Base-by-base conservation (phyloP, 495 filamentous ascomycete genomes). In the Penicillium pancosmium region DNA sequence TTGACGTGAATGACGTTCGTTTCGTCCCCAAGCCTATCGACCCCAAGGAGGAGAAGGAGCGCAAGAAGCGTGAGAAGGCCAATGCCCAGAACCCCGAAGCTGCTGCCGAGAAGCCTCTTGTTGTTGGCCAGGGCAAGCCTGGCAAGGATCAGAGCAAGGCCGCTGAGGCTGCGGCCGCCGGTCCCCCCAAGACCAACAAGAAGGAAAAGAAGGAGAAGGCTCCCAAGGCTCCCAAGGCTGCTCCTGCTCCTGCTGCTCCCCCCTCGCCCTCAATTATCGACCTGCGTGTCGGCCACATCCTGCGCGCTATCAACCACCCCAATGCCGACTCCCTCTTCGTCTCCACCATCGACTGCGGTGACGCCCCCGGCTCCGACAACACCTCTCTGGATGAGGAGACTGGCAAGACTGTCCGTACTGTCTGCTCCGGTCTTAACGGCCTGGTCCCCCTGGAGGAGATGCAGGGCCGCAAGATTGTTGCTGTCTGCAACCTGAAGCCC, bases 291-390 rank as follows among this genome's bases (percentile, higher is more conserved):
- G 94, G 95, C 53, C 94, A 98, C 80, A 97, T 98, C 66, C 86
- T 98, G 65, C 91, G 94, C 76, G 93, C 92, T 18, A 83, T 91
- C 75, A 89, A 91, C 68, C 94, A 98, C 80, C 95, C 94, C 49
- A 94, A 98, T 67, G 94, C 94, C 59, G 94, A 98, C 78, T 93
- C 90, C 12, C 84, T 98, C 23, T 98, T 86, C 73, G 94, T 98
- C 54, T 94, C 90, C 55, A 97, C 92, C n/a, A 96, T 98, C 68
- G 91, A 91, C 58, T 92, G 91, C 78, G 95, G 95, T 55, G 94
- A 98, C 74, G 78, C 89, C 53, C 80, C 90, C 15, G 91, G 91
- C 57, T 87, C 88, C 49, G 90, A 96, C 27, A 91, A 96, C 73
- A 96, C 93, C 16, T 82, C 84, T 43, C 50, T 79, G 54, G 73